Percentiles rank a stretch among this genome's conserved stretches.
These are phyloP conservation scores for Backusella psychrophila DNA, from an alignment of 192 early-diverging fungal species.

Conservation along the genomic window DNA sequence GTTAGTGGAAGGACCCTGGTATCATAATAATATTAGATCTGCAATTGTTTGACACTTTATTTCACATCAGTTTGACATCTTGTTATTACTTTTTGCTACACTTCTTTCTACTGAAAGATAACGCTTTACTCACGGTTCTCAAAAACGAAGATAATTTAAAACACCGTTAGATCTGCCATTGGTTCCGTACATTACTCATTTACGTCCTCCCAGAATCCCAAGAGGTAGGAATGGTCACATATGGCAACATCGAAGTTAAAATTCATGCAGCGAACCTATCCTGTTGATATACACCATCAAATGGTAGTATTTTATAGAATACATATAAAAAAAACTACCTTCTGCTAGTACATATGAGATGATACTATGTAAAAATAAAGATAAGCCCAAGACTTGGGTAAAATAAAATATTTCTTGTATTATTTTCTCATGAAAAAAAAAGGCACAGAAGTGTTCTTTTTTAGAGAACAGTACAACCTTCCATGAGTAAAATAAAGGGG, in stretches of 20 bases:
- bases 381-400: neutral
- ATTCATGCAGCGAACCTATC: neutral
- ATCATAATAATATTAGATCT: slow-evolving; percentile 5
- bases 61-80: neutral
- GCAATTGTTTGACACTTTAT: slow-evolving; percentile 7
- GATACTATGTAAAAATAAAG: neutral
- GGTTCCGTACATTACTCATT: slow-evolving; percentile 19
- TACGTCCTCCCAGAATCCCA: neutral
- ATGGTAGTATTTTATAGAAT: neutral
- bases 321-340: neutral
- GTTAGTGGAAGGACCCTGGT: slow-evolving; percentile 16
- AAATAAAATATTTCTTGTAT: neutral
- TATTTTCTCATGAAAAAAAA: slow-evolving; percentile 6
- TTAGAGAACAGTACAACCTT: neutral
- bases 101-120: neutral
- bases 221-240: neutral
- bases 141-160: neutral
- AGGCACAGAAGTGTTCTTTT: neutral
- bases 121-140: neutral
- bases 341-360: neutral
- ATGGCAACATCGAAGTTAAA: neutral
- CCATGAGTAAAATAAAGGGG: neutral
- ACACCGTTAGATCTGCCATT: neutral
- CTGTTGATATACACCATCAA: neutral
- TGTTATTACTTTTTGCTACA: neutral